phyloP scores from a whole-genome alignment of 176 grass and related monocot genomes.

The Microstegium vimineum region DNA sequence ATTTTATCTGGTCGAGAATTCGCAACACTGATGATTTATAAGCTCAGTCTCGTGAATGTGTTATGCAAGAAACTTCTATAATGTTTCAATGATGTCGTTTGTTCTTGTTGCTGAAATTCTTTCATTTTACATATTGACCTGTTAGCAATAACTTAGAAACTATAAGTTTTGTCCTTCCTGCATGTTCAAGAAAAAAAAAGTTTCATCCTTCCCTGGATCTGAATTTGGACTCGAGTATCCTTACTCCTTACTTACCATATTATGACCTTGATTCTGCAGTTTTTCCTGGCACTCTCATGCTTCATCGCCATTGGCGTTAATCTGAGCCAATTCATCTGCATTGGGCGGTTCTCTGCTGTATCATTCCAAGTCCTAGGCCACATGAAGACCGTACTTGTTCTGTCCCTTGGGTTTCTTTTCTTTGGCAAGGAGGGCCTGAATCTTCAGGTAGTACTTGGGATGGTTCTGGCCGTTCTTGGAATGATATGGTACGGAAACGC shows the following conservation, averaged over 20 bases:
- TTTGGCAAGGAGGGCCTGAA: slow-evolving; percentile 86
- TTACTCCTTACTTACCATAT: not conserved
- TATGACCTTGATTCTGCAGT: slow-evolving; percentile 14
- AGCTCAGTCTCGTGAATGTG: not conserved
- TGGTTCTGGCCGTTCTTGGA: slow-evolving; percentile 71
- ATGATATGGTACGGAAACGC: slow-evolving; percentile 89
- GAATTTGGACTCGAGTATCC: too few species aligned
- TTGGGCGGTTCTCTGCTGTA: slow-evolving; percentile 74
- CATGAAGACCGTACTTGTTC: slow-evolving; percentile 87
- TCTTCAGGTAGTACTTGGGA: slow-evolving; percentile 70
- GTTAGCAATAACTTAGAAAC: not conserved
- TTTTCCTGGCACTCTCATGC: slow-evolving; percentile 68
- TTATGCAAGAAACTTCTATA: not conserved
- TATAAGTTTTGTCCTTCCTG: too few species aligned
- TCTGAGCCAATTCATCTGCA: slow-evolving; percentile 91
- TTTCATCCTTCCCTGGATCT: too few species aligned
- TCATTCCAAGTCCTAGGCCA: slow-evolving; percentile 87
- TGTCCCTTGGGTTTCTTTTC: slow-evolving; percentile 73
- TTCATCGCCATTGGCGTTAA: slow-evolving; percentile 74
- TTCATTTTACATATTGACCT: not conserved
- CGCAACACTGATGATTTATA: not conserved
- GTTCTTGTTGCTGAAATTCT: not conserved
- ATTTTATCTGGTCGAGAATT: not conserved
- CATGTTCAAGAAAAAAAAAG: too few species aligned
- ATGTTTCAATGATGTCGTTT: not conserved